Conservation (phyloP, 345 rosid genomes). For the Streptanthus diversifolius region DNA sequence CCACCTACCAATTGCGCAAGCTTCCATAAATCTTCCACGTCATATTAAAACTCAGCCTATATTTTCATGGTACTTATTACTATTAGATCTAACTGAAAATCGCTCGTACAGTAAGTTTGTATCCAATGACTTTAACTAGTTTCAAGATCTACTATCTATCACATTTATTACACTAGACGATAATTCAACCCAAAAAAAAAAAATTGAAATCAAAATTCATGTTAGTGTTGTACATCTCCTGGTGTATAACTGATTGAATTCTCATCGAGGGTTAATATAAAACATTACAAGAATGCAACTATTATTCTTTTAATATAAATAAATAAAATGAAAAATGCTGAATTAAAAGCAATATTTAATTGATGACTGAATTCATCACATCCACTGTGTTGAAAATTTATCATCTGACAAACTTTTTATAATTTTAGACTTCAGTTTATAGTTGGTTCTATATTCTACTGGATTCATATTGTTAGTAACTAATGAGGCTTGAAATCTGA, state of each 20-base stretch:
- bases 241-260: not conserved
- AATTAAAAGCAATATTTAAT: not conserved
- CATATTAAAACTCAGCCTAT: not conserved
- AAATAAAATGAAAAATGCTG: not conserved
- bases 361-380: not conserved
- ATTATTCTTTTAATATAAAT: not conserved
- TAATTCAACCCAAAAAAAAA: not conserved
- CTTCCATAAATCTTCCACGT: constrained; percentile 21
- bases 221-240: not conserved
- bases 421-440: not conserved
- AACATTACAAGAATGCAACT: not conserved
- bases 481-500: not conserved
- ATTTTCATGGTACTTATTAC: not conserved
- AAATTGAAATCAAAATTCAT: not conserved
- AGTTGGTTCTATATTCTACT: not conserved
- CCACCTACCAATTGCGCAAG: constrained; percentile 31
- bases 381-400: not conserved
- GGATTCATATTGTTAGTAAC: not conserved
- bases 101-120: not conserved
- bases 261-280: not conserved
- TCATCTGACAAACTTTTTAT: not conserved
- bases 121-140: not conserved
- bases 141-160: not conserved
- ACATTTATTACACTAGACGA: not conserved
- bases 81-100: not conserved